Evolutionary conservation across 139 green algal species (phyloP).

Genomic region (Pleodorina starrii): DNA sequence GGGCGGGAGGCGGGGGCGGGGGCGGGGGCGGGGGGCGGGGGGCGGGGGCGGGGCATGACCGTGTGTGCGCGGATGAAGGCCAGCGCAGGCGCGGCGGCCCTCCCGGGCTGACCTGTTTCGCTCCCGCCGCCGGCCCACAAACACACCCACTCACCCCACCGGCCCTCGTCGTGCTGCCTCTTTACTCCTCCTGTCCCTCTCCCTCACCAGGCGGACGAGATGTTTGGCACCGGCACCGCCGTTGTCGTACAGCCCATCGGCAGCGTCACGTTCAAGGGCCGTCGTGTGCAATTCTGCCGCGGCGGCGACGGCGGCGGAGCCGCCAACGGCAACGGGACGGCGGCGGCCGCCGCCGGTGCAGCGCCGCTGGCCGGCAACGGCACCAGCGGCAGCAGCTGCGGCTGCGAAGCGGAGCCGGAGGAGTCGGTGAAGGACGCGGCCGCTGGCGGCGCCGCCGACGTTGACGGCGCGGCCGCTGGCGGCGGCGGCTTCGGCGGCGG

Average conservation of each 20-base stretch:
- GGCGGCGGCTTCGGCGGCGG: background rate
- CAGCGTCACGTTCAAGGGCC: conserved; percentile 87
- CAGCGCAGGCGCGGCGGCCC: no score
- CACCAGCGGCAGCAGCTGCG: background rate
- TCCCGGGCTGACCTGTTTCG: no score
- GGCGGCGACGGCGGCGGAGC: no score
- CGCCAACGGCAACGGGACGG: background rate
- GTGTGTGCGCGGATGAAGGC: no score
- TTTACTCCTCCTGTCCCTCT: no score
- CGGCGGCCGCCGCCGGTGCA: no score
- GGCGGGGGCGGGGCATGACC: no score
- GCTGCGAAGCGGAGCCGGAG: background rate
- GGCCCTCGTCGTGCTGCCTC: no score
- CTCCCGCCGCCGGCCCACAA: no score
- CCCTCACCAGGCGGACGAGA: conserved; percentile 80
- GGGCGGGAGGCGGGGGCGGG: no score
- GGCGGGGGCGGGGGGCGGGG: background rate
- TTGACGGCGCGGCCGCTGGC: background rate
- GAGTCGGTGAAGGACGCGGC: background rate
- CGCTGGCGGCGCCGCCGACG: background rate
- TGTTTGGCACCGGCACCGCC: conserved; percentile 93
- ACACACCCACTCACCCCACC: no score
- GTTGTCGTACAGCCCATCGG: conserved; percentile 95
- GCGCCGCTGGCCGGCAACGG: background rate
- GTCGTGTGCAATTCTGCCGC: background rate